Conservation (phyloP, 2,329 filamentous ascomycete species). For the Pyricularia pennisetigena region DNA sequence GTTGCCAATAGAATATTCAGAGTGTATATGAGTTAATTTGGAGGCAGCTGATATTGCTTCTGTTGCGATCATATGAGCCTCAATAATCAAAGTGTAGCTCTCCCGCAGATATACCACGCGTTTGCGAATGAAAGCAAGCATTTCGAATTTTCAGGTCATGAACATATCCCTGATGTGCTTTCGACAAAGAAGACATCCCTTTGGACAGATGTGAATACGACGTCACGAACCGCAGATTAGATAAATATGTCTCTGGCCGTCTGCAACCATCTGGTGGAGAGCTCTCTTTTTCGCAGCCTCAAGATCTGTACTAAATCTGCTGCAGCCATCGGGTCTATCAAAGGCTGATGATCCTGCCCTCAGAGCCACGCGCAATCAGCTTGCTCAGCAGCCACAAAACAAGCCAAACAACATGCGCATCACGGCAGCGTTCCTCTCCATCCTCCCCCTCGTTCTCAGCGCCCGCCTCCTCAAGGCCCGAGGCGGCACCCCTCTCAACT, state of each 20-base stretch:
- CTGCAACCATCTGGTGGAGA: not conserved
- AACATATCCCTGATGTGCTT: not conserved
- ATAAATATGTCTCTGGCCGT: not conserved
- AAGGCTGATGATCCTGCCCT: not conserved
- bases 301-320: not conserved
- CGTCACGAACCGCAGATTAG: not conserved
- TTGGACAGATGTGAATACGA: not conserved
- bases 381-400: not conserved
- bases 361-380: not conserved
- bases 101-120: not conserved
- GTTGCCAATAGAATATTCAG: not conserved
- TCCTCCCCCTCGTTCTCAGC: not conserved
- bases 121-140: not conserved
- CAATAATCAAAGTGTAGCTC: not conserved
- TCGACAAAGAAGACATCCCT: not conserved
- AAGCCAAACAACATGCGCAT: not conserved
- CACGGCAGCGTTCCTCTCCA: not conserved
- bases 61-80: not conserved
- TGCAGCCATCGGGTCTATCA: not conserved
- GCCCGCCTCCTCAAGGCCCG: slow-evolving; percentile 26
- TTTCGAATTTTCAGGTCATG: not conserved
- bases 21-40: not conserved
- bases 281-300: not conserved
- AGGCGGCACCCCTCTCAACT: slow-evolving; percentile 22
- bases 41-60: not conserved